A percentile compares a stretch with the other conserved stretches of the same genome.
Evolutionary conservation across 2,329 filamentous ascomycete species (phyloP).

Genomic region (Fusarium protoensiforme): DNA sequence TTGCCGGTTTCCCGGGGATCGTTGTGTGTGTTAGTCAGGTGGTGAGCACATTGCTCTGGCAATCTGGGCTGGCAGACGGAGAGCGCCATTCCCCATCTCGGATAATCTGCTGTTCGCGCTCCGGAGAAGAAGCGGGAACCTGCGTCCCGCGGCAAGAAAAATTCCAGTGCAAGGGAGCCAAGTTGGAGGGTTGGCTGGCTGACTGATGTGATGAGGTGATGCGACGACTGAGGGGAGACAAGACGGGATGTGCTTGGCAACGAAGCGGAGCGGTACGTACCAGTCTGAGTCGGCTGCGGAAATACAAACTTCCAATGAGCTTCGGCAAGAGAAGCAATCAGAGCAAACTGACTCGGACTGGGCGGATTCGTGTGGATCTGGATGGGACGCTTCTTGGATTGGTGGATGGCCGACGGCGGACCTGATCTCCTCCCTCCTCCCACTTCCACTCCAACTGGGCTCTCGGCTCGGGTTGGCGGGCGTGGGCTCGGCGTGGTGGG

Average conservation of each 20-base stretch:
- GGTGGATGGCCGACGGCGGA: constrained; percentile 25
- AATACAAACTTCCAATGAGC: constrained; percentile 19
- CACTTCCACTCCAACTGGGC: constrained; percentile 16
- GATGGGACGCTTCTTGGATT: constrained; percentile 1
- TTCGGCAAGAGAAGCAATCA: not conserved
- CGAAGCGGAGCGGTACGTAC: not conserved
- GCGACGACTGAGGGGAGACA: not conserved
- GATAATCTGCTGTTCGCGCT: constrained; percentile 15
- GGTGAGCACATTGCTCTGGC: not conserved
- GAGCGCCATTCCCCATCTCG: not conserved
- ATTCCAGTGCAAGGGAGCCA: constrained; percentile 23
- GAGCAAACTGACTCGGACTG: constrained; percentile 32
- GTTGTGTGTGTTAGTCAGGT: not conserved
- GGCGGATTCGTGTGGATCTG: constrained; percentile 26
- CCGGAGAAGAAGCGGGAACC: not conserved
- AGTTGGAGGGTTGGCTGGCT: not conserved
- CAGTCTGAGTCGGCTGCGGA: constrained; percentile 10
- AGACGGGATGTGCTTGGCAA: not conserved
- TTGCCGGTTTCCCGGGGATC: constrained; percentile 1
- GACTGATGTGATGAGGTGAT: not conserved
- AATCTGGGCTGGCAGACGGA: not conserved
- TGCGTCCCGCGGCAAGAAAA: constrained; percentile 25
- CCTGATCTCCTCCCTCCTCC: not conserved
- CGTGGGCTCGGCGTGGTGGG: constrained; percentile 8
- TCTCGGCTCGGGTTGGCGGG: constrained; percentile 18